Evolutionary conservation across 1,139 yeast genomes (phyloP), one percentile per base, ranked within the genome.

Genomic region (Zygotorulaspora mrakii): DNA sequence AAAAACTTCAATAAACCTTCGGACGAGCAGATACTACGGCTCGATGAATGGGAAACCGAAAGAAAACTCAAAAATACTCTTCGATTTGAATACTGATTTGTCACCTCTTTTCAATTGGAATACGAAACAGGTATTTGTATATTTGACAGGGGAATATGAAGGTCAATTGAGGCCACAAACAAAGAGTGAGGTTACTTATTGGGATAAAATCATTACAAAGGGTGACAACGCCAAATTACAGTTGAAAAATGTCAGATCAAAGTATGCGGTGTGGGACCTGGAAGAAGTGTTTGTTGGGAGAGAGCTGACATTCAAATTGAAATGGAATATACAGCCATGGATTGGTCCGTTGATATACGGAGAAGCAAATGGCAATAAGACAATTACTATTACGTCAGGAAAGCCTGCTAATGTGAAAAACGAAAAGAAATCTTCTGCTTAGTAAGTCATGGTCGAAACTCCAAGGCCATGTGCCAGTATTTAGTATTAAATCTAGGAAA

Each of bases 281-380:
- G 83, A 81, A 55, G 75, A 75, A 41, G 67, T 78, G 13, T 77
- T 88, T 53, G 69, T 77, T 45, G 77, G 75, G 41, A 78, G 87
- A 57, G 77, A 81, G 24, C 88, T 95, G 7, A 70, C 69, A 4
- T 70, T 89, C 40, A 77, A 71, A 48, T 70, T 91, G 41, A 91
- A 86, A 49, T 91, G 96, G 94, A 89, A 89, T 61, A 73, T 89
- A 38, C 97, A 91, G 67, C 98, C 98, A 2, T 74, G 79, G 62
- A 76, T 89, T 7, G 98, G 98, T 5, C 79, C 88, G 3, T 68
- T 91, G 49, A 59, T 79, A 0, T 84, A 68, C 62, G 96, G 96
- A 2, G 73, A 74, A 43, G 71, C 87, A 3, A 61, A 55, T 7
- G 68, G 74, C n/a, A 37, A 27, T 13, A 14, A 29, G 17, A 32